Conservation (phyloP, 2,329 filamentous ascomycete genomes). For the Pseudophaeomoniella oleicola region DNA sequence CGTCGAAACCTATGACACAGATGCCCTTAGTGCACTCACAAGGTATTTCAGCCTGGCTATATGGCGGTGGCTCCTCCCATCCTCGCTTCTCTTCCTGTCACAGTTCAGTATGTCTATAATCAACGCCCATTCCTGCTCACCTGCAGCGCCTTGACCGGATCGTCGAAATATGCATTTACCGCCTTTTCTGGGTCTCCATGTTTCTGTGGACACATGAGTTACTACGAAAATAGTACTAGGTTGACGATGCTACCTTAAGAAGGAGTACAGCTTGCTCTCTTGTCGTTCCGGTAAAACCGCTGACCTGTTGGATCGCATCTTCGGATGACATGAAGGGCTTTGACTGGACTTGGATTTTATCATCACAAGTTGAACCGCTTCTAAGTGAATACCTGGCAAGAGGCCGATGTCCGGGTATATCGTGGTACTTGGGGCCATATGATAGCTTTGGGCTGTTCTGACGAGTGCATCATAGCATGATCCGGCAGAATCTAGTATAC, state of each 20-base stretch:
- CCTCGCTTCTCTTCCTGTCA: conserved; percentile 5
- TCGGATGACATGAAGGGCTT: background rate
- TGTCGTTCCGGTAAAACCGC: background rate
- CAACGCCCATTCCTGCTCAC: conserved; percentile 5
- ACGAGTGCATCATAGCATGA: too few relatives aligned
- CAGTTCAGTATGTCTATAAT: conserved; percentile 1
- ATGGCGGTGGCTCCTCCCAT: conserved; percentile 11
- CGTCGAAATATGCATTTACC: conserved; percentile 33
- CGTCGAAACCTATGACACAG: conserved; percentile 6
- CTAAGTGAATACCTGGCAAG: too few relatives aligned
- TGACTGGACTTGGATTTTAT: too few relatives aligned
- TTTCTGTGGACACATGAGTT: conserved; percentile 16
- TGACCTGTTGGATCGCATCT: background rate
- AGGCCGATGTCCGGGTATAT: too few relatives aligned
- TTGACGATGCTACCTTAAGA: background rate
- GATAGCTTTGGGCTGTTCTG: too few relatives aligned
- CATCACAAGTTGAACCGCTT: too few relatives aligned
- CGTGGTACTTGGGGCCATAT: too few relatives aligned
- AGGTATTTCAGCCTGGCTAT: conserved; percentile 2
- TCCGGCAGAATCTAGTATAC: too few relatives aligned
- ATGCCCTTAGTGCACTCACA: background rate
- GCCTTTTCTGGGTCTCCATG: conserved; percentile 29
- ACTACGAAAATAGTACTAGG: too few relatives aligned
- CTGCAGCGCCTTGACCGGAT: conserved; percentile 14
- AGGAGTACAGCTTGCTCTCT: background rate